Evolutionary conservation across 2,329 filamentous ascomycete species (phyloP), one percentile per base, ranked within the genome.

Genomic region (Tricladium varicosporioides): DNA sequence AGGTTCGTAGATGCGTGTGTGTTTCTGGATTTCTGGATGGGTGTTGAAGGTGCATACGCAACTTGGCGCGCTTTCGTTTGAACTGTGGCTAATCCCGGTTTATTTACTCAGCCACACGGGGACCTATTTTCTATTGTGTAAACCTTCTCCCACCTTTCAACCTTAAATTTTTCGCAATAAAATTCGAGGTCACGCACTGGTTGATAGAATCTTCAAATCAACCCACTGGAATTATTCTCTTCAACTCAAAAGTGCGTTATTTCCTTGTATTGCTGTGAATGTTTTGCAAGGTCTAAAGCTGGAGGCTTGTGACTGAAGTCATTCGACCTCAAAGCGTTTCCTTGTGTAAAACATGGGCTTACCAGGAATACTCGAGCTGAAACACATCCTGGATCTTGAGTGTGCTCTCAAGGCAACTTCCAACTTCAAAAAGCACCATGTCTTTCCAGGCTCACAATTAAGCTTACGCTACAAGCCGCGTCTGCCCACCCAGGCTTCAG

Each of bases 31-130:
- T 58, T 58, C 47, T 55, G 48, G 56, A 16, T 36, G 19, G 52
- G 32, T 62, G 55, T 45, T 53, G 56, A 43, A 45, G 51, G 45
- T 61, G 58, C 60, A 58, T 54, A 61, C 55, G 60, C 57, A 61
- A 54, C 47, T 61, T 54, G 52, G 51, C 48, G 43, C 42, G 43
- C 15, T 27, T 27, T 40, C 9, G 19, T 48, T 48, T 11, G 7
- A 31, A 13, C 19, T 47, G 51, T 53, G 51, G 51, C 45, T 48
- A 45, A 13, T 42, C 42, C 22, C 33, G 18, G 44, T 31, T 43
- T 45, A 22, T 19, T 49, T 57, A 54, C 56, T 54, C 52, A 43
- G 60, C 56, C 56, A 59, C 60, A 51, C 32, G 14, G 31, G 22
- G 22, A 27, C 22, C 22, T 27, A 1, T 5, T n/a, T 51, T 16